Conservation (phyloP, 2,329 filamentous ascomycete genomes). For the Cladophialophora immunda region DNA sequence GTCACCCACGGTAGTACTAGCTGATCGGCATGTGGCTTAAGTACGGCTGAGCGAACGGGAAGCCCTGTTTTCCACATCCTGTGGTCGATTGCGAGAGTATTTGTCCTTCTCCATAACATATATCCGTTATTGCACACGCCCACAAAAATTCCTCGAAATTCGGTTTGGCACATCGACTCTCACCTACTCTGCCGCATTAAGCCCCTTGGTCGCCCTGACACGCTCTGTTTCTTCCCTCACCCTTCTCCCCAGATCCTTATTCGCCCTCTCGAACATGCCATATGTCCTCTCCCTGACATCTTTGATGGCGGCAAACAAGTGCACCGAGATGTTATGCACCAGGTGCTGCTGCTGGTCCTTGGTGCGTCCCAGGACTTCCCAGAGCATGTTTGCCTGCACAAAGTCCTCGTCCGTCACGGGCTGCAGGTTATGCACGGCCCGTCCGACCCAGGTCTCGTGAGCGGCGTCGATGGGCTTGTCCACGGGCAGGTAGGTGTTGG, state of each 20-base stretch:
- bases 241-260: slow-evolving; percentile 19
- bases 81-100: no score
- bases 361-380: slow-evolving; percentile 52
- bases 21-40: no score
- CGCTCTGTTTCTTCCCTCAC: slow-evolving; percentile 28
- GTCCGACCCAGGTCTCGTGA: slow-evolving; percentile 55
- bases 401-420: slow-evolving; percentile 56
- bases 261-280: slow-evolving; percentile 41
- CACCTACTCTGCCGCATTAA: slow-evolving; percentile 11
- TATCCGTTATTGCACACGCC: no score
- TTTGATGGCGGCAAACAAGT: slow-evolving; percentile 55
- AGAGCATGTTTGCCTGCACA: slow-evolving; percentile 53
- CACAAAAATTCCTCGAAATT: no score
- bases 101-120: no score
- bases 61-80: no score
- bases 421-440: slow-evolving; percentile 50
- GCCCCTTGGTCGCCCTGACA: slow-evolving; percentile 19
- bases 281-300: slow-evolving; percentile 70
- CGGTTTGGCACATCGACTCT: no score
- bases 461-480: slow-evolving; percentile 43
- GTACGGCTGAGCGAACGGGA: no score
- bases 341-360: slow-evolving; percentile 69
- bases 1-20: no score
- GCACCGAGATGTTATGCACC: slow-evolving; percentile 66
- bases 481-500: slow-evolving; percentile 51